phyloP scores from a whole-genome alignment of 768 basidiomycete genomes.

The Auricularia heimuer region DNA sequence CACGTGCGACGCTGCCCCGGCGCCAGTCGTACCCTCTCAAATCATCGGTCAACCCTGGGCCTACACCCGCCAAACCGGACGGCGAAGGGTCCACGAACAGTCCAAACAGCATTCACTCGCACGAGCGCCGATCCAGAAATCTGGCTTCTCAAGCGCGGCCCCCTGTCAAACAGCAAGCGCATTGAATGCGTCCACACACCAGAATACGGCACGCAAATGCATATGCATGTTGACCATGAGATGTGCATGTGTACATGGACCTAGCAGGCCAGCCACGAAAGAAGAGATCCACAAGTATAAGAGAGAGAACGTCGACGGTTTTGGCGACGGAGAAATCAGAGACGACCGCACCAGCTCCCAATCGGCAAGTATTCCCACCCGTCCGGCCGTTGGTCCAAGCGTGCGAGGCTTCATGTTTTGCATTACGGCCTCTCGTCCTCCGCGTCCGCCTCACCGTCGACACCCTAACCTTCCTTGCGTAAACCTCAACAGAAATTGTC shows the following conservation, averaged over 20 bases:
- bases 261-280: background rate
- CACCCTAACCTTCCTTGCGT: slow-evolving; percentile 10
- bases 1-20: too few relatives aligned
- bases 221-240: slow-evolving; percentile 3
- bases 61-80: too few relatives aligned
- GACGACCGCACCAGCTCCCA: slow-evolving; percentile 71
- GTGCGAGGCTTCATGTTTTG: slow-evolving; percentile 97
- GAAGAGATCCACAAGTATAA: background rate
- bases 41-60: too few relatives aligned
- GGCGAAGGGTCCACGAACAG: too few relatives aligned
- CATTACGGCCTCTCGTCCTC: slow-evolving; percentile 43
- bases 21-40: too few relatives aligned
- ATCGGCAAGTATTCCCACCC: slow-evolving; percentile 53
- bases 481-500: slow-evolving; percentile 5
- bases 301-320: background rate
- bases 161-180: too few relatives aligned
- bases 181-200: background rate
- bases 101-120: too few relatives aligned
- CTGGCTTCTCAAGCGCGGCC: too few relatives aligned
- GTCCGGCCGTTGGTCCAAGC: slow-evolving; percentile 85
- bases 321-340: background rate
- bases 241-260: background rate
- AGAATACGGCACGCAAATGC: background rate
- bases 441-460: slow-evolving; percentile 14
- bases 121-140: too few relatives aligned